Evolutionary conservation across 352 stramenopile genomes (phyloP).

Genomic region (Pythium insidiosum): DNA sequence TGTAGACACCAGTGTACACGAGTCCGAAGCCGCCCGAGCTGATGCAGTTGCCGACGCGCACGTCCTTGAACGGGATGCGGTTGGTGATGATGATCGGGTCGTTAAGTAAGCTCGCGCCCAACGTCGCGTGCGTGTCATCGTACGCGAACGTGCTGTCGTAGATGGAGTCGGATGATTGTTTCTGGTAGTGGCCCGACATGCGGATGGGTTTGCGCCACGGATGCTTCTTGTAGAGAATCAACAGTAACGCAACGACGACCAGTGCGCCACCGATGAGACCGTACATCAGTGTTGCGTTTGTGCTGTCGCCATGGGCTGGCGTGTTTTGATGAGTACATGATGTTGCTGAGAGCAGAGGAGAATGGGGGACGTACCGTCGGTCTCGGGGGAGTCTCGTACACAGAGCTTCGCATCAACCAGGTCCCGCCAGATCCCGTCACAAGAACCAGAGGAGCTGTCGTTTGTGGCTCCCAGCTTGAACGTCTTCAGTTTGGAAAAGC

Average conservation of each 20-base stretch:
- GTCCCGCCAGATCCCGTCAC: neutral
- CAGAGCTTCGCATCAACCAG: conserved; percentile 1
- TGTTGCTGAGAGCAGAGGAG: neutral
- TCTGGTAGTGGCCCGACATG: conserved; percentile 1
- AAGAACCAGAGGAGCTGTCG: neutral
- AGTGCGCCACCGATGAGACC: conserved; percentile 1
- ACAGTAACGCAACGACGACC: conserved; percentile 1
- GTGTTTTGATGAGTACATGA: neutral
- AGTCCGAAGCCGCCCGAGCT: conserved; percentile 48
- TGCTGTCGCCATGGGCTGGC: neutral
- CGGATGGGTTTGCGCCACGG: no score
- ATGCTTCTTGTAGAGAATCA: conserved; percentile 4
- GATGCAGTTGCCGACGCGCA: conserved; percentile 49
- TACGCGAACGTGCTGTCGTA: conserved; percentile 47
- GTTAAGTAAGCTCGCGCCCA: conserved; percentile 42
- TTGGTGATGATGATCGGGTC: conserved; percentile 39
- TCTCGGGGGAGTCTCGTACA: neutral
- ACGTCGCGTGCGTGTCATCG: conserved; percentile 31
- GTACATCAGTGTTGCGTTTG: conserved; percentile 2
- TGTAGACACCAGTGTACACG: conserved; percentile 52
- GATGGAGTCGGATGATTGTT: conserved; percentile 3
- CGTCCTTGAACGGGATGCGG: conserved; percentile 48
- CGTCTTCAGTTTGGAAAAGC: neutral
- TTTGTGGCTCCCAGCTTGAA: neutral
- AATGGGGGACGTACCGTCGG: neutral